Evolutionary conservation across 2,329 filamentous ascomycete genomes (phyloP).

Genomic region (Aureobasidium lini): DNA sequence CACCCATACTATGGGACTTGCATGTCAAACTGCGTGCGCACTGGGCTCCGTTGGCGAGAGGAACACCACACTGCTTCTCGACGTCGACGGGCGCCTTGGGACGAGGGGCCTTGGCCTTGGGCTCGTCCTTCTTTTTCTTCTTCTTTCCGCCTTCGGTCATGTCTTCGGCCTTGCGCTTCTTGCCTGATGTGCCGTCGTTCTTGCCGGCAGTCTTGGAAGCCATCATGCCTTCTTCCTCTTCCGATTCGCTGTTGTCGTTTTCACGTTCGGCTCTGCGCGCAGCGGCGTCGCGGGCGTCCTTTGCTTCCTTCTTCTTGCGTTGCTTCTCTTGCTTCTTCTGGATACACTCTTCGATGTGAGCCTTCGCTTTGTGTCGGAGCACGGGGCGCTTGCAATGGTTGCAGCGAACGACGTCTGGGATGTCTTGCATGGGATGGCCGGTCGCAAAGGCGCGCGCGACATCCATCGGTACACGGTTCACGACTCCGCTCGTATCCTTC

Average conservation of each 20-base stretch:
- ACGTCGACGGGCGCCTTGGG: conserved; percentile 88
- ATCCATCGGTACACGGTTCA: conserved; percentile 62
- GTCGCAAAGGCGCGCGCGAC: conserved; percentile 73
- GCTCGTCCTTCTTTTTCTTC: conserved; percentile 56
- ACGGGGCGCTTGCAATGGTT: conserved; percentile 92
- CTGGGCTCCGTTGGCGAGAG: conserved; percentile 72
- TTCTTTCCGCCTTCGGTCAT: conserved; percentile 68
- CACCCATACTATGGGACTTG: conserved; percentile 90
- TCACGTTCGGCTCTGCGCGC: conserved; percentile 34
- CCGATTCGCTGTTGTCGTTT: conserved; percentile 24
- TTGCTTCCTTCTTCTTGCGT: conserved; percentile 57
- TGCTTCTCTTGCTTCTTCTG: conserved; percentile 67
- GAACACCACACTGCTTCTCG: conserved; percentile 84
- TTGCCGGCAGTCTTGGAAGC: conserved; percentile 36
- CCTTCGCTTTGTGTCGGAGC: conserved; percentile 63
- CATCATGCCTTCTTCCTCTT: conserved; percentile 15
- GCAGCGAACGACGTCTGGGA: conserved; percentile 69
- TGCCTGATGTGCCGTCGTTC: conserved; percentile 31
- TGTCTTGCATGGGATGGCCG: conserved; percentile 73
- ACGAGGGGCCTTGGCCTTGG: conserved; percentile 61
- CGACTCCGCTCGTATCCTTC: conserved; percentile 19
- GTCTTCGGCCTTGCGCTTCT: conserved; percentile 41
- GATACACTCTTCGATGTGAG: conserved; percentile 77
- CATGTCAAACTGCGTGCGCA: conserved; percentile 83
- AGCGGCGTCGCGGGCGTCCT: conserved; percentile 45